Evolutionary conservation across 1,139 yeast genomes (phyloP).

Genomic region (Eremothecium sinecaudum): DNA sequence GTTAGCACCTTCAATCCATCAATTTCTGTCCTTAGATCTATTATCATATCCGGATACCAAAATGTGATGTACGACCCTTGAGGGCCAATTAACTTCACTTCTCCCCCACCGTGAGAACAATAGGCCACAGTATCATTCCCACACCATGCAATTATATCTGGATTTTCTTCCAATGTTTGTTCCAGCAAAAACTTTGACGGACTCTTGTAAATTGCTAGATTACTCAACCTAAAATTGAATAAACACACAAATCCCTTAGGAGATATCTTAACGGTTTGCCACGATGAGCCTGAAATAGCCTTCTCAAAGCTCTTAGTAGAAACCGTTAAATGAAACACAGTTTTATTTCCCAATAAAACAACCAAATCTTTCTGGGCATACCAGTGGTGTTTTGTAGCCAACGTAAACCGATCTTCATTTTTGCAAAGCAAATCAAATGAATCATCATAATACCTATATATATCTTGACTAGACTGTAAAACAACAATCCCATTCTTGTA

Average conservation of each 20-base stretch:
- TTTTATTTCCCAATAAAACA: slow-evolving; percentile 20
- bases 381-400: slow-evolving; percentile 29
- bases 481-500: slow-evolving; percentile 19
- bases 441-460: slow-evolving; percentile 12
- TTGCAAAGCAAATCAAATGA: slow-evolving; percentile 14
- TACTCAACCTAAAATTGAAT: slow-evolving; percentile 37
- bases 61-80: slow-evolving; percentile 41
- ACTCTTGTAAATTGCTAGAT: slow-evolving; percentile 45
- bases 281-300: slow-evolving; percentile 43
- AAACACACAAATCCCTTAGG: slow-evolving; percentile 57
- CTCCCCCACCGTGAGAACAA: slow-evolving; percentile 46
- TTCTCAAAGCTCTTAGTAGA: slow-evolving; percentile 12
- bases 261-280: slow-evolving; percentile 43
- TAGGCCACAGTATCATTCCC: slow-evolving; percentile 70
- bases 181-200: slow-evolving; percentile 47
- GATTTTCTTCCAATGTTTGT: slow-evolving; percentile 34
- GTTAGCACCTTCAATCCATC: slow-evolving; percentile 72
- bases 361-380: slow-evolving; percentile 14
- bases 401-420: slow-evolving; percentile 18
- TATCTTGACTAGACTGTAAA: slow-evolving; percentile 18
- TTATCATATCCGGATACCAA: slow-evolving; percentile 37
- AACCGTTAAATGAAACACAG: slow-evolving; percentile 15
- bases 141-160: slow-evolving; percentile 63
- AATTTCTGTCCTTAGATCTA: slow-evolving; percentile 40
- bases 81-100: slow-evolving; percentile 64